A percentile compares a stretch with the other conserved stretches of the same genome.
Conservation (phyloP, 768 basidiomycete species). For the Leucosporidium yakuticum region DNA sequence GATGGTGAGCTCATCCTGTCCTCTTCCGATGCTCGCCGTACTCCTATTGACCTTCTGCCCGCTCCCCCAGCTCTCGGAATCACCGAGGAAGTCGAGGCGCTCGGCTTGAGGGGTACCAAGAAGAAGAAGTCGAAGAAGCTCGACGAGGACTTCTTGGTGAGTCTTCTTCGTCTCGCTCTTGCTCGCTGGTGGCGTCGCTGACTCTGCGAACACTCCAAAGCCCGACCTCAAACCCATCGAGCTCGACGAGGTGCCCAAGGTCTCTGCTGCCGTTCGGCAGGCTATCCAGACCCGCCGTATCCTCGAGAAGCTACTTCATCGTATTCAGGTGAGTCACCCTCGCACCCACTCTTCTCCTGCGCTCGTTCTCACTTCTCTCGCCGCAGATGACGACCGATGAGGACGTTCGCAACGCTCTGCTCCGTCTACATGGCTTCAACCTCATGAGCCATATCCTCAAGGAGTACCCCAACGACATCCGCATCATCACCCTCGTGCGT, state of each 20-base stretch:
- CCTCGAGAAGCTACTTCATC: constrained; percentile 70
- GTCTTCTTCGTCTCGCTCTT: constrained; percentile 25
- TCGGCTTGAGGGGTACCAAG: constrained; percentile 76
- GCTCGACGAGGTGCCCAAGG: constrained; percentile 77
- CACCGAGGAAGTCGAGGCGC: constrained; percentile 74
- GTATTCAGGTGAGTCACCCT: constrained; percentile 60
- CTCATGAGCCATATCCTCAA: constrained; percentile 82
- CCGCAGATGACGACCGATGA: constrained; percentile 81
- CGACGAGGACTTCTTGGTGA: constrained; percentile 86
- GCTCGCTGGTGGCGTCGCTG: background rate
- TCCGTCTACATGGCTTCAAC: constrained; percentile 88
- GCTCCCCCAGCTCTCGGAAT: constrained; percentile 78
- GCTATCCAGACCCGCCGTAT: constrained; percentile 70
- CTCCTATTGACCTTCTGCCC: constrained; percentile 8
- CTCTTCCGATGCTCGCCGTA: background rate
- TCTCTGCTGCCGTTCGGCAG: constrained; percentile 85
- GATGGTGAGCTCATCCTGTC: background rate
- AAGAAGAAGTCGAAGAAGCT: constrained; percentile 88
- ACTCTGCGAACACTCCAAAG: constrained; percentile 45
- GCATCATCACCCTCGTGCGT: constrained; percentile 65
- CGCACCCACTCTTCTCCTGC: background rate
- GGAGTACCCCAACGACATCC: constrained; percentile 64
- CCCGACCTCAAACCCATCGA: constrained; percentile 69
- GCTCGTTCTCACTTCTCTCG: background rate
- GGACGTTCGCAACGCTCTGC: constrained; percentile 68